Base-by-base conservation (phyloP, 2,329 filamentous ascomycete species). In the Fusarium tanahbumbuense region DNA sequence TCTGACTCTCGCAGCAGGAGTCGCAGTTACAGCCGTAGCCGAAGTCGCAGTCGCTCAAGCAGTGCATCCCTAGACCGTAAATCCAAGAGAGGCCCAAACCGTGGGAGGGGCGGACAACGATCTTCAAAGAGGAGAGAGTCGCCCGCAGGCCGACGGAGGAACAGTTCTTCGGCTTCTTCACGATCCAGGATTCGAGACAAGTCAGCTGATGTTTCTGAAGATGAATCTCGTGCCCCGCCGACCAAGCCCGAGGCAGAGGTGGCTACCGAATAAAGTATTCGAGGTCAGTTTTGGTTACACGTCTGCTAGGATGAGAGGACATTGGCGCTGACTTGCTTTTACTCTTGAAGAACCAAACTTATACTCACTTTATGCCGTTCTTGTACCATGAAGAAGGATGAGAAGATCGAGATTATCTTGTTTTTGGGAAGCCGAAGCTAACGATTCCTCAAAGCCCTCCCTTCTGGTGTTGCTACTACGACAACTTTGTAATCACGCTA, bases 131-230 rank as follows among this genome's bases (percentile, higher is more conserved):
- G 71, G 55, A 66, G 46, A 32, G 68, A 67, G 49, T 65, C 67
- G 53, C 63, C 64, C 18, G 54, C 53, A 30, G 68, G 57, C 48
- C 83, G 82, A 70, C 84, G 84, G 77, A 82, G 81, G 73, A 86
- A 83, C 76, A 81, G 81, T 70, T 87, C 86, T 69, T 85, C 85
- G 68, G 81, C 81, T 76, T 85, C 86, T 76, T 84, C 83, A 78
- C 79, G 80, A 76, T 82, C 83, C 78, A 82, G 81, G 77, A 78
- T 78, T 76, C 83, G 81, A 81, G 78, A 83, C 79, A 86, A 81
- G 80, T 84, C 83, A 78, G 86, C 84, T 89, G 87, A 89, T 88
- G 80, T 79, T 85, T 83, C 70, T 70, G 74, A 79, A 78, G 78
- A 77, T 75, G 74, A 75, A 65, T 49, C 70, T 58, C 66, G 62